Base-by-base conservation (phyloP, 345 rosid species). In the Gossypium longicalyx region DNA sequence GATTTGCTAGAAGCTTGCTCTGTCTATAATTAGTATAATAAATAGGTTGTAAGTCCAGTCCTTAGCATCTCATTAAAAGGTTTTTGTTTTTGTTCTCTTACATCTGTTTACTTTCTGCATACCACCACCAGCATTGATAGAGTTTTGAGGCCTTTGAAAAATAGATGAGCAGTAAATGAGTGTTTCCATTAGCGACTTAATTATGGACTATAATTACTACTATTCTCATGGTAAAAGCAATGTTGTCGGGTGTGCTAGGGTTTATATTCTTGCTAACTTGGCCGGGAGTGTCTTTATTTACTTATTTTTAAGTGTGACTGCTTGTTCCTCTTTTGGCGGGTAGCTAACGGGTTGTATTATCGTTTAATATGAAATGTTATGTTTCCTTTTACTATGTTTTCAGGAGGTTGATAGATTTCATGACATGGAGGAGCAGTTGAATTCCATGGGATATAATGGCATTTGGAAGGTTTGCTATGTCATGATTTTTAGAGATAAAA, bases 351-450 rank as follows among this genome's bases (percentile, higher is more conserved):
- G n/a, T 34, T n/a, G 27, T 58, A 3, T 17, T 25, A 7, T n/a
- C 19, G 17, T 49, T 23, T 9, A 51, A 66, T 48, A 3, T 65
- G 49, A 34, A 60, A 48, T 11, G 7, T 27, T 44, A 61, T 64
- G 17, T 74, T 68, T 20, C 19, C 41, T 11, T 70, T 74, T 74
- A 62, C 69, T 59, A 74, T 41, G 59, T 64, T 60, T 80, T 72
- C 82, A 95, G 99, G 99, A 95, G 82, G 97, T 95, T 75, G 99
- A 95, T 85, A 87, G 80, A 81, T 91, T 90, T 87, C 88, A 86
- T 53, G 98, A 95, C 64, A 79, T 95, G 67, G 90, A 90, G 78
- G 85, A 87, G 73, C 90, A 84, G 71, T 74, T 95, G 85, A 91
- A 83, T 78, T 76, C 52, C 47, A 82, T 80, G 63, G 99, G 99